These are phyloP conservation scores for Lachancea dasiensis DNA, from an alignment of 805 yeast species.

Conservation along the genomic window DNA sequence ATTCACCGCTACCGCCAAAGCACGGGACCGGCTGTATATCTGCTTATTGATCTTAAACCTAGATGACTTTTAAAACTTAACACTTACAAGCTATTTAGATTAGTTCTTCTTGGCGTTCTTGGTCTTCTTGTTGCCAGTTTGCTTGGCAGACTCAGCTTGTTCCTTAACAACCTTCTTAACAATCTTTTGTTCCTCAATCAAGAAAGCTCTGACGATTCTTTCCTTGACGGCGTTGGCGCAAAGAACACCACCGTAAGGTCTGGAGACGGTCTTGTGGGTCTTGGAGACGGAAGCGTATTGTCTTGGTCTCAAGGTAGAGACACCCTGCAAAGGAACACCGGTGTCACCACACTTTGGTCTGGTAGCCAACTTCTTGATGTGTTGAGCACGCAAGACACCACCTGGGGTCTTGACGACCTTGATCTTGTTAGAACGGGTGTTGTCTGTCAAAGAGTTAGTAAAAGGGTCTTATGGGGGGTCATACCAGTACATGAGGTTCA, in stretches of 20 bases:
- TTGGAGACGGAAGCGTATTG: constrained; percentile 91
- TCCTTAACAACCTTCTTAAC: constrained; percentile 99
- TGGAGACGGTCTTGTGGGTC: constrained; percentile 96
- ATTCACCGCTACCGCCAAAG: too few species aligned
- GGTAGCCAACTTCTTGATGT: constrained; percentile 85
- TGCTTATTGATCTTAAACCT: too few species aligned
- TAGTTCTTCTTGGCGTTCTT: constrained; percentile 26
- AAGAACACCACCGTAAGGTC: constrained; percentile 99
- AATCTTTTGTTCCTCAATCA: constrained; percentile 99
- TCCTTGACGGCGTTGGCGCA: constrained; percentile 99
- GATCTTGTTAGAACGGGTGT: constrained; percentile 99
- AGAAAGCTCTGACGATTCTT: constrained; percentile 98
- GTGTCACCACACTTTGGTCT: constrained; percentile 88
- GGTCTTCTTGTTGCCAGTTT: constrained; percentile 42
- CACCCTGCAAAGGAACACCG: constrained; percentile 76
- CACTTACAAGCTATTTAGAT: constrained; percentile 12
- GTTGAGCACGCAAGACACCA: constrained; percentile 97
- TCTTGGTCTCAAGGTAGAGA: constrained; percentile 97
- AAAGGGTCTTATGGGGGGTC: neutral
- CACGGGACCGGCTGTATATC: too few species aligned
- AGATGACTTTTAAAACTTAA: constrained; percentile 4
- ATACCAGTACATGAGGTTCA: neutral
- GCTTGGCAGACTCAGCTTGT: constrained; percentile 83
- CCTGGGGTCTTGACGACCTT: constrained; percentile 99
- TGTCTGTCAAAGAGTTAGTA: constrained; percentile 49